Conservation (phyloP, 305 asterid species). For the Vinca major region DNA sequence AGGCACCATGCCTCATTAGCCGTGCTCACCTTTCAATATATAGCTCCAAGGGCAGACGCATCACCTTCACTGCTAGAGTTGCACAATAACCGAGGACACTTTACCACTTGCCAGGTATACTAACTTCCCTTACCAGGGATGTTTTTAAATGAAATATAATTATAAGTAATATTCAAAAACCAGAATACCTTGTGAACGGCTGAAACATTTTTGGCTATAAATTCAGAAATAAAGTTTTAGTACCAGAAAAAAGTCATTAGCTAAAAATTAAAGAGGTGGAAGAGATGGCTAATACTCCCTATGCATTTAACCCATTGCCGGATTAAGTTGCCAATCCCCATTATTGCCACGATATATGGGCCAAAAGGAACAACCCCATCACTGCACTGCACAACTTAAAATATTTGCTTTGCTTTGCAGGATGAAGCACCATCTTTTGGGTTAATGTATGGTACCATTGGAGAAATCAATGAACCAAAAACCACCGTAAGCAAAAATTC, state of each 20-base stretch:
- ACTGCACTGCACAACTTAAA: conserved; percentile 40
- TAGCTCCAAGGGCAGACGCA: conserved; percentile 90
- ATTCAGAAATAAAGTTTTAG: conserved; percentile 61
- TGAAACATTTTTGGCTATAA: conserved; percentile 65
- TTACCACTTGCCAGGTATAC: conserved; percentile 65
- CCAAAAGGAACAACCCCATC: conserved; percentile 51
- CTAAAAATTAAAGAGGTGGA: conserved; percentile 41
- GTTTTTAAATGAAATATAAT: conserved; percentile 30
- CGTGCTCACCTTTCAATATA: conserved; percentile 99
- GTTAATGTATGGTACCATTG: conserved; percentile 25
- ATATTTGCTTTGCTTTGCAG: conserved; percentile 46
- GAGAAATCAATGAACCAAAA: conserved; percentile 19
- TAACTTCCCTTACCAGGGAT: conserved; percentile 99
- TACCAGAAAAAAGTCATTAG: conserved; percentile 44
- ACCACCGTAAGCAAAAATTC: conserved; percentile 15
- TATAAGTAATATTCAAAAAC: conserved; percentile 45
- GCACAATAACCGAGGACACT: conserved; percentile 64
- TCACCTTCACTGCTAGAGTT: conserved; percentile 92
- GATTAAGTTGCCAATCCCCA: conserved; percentile 43
- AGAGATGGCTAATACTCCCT: conserved; percentile 62
- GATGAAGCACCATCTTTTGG: conserved; percentile 42
- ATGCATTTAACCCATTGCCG: conserved; percentile 64
- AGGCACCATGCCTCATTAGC: conserved; percentile 94
- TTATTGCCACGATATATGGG: conserved; percentile 51
- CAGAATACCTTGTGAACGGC: conserved; percentile 61